Evolutionary conservation across 2,329 filamentous ascomycete genomes (phyloP).

Genomic region (Epichloe festucae): DNA sequence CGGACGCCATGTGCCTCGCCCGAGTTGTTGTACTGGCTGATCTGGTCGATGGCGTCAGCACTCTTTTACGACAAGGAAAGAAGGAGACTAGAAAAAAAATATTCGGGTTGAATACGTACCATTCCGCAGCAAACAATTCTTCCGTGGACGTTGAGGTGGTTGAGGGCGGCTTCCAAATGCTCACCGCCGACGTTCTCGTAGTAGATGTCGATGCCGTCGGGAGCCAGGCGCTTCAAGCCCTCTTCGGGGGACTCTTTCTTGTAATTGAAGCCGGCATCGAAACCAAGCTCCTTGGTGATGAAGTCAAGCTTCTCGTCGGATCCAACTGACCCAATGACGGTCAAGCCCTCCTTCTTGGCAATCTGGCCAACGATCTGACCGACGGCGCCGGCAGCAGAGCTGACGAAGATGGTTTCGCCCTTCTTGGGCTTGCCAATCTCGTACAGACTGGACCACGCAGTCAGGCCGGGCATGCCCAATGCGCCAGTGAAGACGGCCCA

Average conservation of each 20-base stretch:
- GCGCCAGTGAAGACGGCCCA: constrained; percentile 58
- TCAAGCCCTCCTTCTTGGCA: constrained; percentile 68
- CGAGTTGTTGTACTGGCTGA: constrained; percentile 69
- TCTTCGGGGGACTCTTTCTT: constrained; percentile 63
- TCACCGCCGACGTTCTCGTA: constrained; percentile 42
- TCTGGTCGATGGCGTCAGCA: constrained; percentile 19
- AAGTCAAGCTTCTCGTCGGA: constrained; percentile 69
- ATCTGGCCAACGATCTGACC: constrained; percentile 75
- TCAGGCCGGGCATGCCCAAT: constrained; percentile 49
- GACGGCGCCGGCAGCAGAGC: constrained; percentile 67
- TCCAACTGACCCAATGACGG: constrained; percentile 69
- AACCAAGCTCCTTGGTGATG: constrained; percentile 36
- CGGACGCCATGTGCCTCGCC: constrained; percentile 44
- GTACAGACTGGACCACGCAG: constrained; percentile 56
- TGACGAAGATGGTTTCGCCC: constrained; percentile 70
- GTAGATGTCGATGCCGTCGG: constrained; percentile 62
- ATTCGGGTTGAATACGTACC: constrained; percentile 23
- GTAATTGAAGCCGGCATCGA: constrained; percentile 66
- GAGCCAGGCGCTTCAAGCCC: constrained; percentile 57
- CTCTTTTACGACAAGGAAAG: neutral
- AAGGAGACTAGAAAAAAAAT: neutral
- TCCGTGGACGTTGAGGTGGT: constrained; percentile 44
- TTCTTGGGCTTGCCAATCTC: constrained; percentile 52
- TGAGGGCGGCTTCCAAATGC: constrained; percentile 34
- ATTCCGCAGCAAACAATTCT: constrained; percentile 54